phyloP scores from a whole-genome alignment of 2,329 filamentous ascomycete genomes.

The Aureobasidium sp. region DNA sequence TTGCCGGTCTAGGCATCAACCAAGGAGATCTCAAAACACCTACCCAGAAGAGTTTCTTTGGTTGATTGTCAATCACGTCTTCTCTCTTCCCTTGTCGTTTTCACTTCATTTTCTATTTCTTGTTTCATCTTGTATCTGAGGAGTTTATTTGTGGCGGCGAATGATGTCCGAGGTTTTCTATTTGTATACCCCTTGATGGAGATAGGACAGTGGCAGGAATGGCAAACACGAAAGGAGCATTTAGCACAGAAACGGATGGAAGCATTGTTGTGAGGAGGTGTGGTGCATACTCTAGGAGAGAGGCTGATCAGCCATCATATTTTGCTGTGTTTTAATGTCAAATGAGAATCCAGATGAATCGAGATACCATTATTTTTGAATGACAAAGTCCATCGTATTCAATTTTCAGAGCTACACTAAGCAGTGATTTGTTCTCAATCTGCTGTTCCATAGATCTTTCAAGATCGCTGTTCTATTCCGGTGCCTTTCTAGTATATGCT shows the following conservation, averaged over 20 bases:
- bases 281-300: neutral
- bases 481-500: too few relatives aligned
- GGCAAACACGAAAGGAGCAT: neutral
- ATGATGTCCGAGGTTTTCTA: neutral
- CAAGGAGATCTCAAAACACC: conserved; percentile 11
- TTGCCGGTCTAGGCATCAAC: conserved; percentile 11
- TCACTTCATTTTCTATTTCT: neutral
- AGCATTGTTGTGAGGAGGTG: neutral
- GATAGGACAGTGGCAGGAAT: neutral
- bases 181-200: neutral
- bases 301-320: neutral
- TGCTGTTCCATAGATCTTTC: too few relatives aligned
- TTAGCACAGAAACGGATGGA: too few relatives aligned
- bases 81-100: neutral
- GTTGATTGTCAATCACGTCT: neutral
- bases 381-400: too few relatives aligned
- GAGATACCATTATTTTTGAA: too few relatives aligned
- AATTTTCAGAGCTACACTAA: too few relatives aligned
- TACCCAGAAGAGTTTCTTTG: conserved; percentile 16
- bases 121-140: neutral
- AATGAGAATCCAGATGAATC: neutral
- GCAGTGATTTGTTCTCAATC: too few relatives aligned
- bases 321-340: conserved; percentile 2
- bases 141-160: neutral
- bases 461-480: too few relatives aligned